Conservation (phyloP, 495 filamentous ascomycete genomes). For the Xylaria castorea region DNA sequence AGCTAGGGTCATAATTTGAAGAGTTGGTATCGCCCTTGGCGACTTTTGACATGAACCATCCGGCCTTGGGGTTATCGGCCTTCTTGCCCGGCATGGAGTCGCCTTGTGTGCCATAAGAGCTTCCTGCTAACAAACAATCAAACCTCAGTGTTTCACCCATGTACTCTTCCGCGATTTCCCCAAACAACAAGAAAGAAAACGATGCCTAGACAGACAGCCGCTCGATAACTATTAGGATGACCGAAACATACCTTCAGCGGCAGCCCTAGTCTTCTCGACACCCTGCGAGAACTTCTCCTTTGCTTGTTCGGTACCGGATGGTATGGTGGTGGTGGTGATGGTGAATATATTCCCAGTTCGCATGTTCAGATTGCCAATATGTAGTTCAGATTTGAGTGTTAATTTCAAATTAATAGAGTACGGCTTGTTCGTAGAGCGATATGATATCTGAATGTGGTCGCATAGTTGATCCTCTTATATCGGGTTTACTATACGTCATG, state of each 20-base stretch:
- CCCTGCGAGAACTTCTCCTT: constrained; percentile 20
- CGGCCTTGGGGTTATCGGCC: constrained; percentile 17
- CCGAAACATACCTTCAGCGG: constrained; percentile 8
- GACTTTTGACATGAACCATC: constrained; percentile 3
- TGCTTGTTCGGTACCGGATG: constrained; percentile 16
- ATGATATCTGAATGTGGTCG: neutral
- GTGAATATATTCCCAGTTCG: neutral
- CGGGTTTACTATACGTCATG: neutral
- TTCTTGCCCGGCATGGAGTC: constrained; percentile 4
- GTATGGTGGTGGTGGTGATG: constrained; percentile 1
- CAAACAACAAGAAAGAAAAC: neutral
- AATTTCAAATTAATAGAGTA: neutral
- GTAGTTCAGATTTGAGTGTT: neutral
- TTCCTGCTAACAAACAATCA: neutral
- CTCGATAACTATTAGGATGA: neutral
- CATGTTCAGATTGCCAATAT: neutral
- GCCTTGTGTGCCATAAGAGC: constrained; percentile 15
- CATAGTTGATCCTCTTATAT: neutral
- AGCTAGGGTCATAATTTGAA: constrained; percentile 12
- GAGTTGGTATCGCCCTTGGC: constrained; percentile 11
- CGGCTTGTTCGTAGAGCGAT: neutral
- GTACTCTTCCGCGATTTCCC: too few relatives aligned
- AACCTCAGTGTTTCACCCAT: neutral
- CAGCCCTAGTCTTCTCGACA: constrained; percentile 17
- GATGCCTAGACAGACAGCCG: neutral